Base-by-base conservation (phyloP, 2,329 filamentous ascomycete species). In the Onygenales sp. region DNA sequence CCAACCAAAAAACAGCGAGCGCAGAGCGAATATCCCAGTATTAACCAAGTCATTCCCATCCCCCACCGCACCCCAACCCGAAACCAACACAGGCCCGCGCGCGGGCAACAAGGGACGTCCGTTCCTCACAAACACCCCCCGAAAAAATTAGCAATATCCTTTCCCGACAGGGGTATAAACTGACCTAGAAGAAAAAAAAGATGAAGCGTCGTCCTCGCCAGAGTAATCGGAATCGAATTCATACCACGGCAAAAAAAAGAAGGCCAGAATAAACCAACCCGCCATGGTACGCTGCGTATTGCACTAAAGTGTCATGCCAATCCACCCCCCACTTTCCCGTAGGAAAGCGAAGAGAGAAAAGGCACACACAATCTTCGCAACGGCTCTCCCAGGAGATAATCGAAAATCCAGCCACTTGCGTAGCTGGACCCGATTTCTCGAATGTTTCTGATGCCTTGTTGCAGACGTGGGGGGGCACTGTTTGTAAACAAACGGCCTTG, bases 161-260 rank as follows among this genome's bases (percentile, higher is more conserved):
- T 53, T 53, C n/a, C 10, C 5, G 52, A 48, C 47, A 41, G 50
- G 17, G 55, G 45, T 55, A 54, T 54, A 57, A 58, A 80, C 79
- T 73, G 65, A 81, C 76, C 69, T 57, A 59, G 61, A 69, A 69
- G 71, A 74, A 73, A 68, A 74, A 69, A 69, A 68, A 65, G 57
- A 57, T 74, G 81, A 84, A 85, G 82, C 84, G 82, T 81, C 85
- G 80, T 82, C 85, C 85, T 81, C 83, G 80, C 79, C 84, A 86
- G 85, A 89, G 82, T 90, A 84, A 91, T 89, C 86, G 85, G 87
- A 90, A 90, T 91, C 85, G 86, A 89, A 88, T 89, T 49, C 78
- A 84, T 84, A 78, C 75, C 67, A 71, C 62, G 61, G 68, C 70
- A 53, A 35, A 42, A 44, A 55, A 55, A 52, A 47, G 17, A 54